Evolutionary conservation across 441 rosid genomes (phyloP).

Genomic region (Daphne laureola): DNA sequence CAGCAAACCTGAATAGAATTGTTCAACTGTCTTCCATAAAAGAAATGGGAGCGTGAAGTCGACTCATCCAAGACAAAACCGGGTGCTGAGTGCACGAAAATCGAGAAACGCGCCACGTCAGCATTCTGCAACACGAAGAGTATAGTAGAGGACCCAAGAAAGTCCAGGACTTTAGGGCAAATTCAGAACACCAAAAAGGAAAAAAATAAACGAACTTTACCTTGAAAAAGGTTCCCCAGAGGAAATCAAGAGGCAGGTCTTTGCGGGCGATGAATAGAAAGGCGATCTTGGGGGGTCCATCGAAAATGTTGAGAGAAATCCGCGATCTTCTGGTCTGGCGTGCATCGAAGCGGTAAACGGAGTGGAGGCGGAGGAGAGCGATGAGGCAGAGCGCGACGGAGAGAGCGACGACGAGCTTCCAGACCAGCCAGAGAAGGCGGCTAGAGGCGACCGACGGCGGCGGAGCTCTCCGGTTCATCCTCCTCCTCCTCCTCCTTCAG

Average conservation of each 20-base stretch:
- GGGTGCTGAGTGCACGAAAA: constrained; percentile 71
- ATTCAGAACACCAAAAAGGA: not conserved
- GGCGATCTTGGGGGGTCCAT: constrained; percentile 67
- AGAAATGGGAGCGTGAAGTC: constrained; percentile 63
- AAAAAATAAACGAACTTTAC: constrained; percentile 16
- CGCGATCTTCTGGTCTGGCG: constrained; percentile 28
- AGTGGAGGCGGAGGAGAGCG: constrained; percentile 44
- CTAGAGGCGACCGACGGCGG: constrained; percentile 16
- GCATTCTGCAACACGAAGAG: constrained; percentile 34
- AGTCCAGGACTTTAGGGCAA: not conserved
- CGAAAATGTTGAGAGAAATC: constrained; percentile 16
- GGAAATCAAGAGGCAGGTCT: constrained; percentile 83
- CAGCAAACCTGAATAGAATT: constrained; percentile 53
- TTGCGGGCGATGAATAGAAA: constrained; percentile 65
- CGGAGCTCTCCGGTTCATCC: constrained; percentile 34
- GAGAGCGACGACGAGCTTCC: constrained; percentile 54
- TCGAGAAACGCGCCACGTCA: constrained; percentile 56
- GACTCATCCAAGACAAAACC: constrained; percentile 66
- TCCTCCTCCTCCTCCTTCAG: constrained; percentile 25
- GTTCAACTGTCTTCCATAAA: constrained; percentile 59
- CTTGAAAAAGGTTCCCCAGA: constrained; percentile 80
- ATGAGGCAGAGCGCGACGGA: constrained; percentile 42
- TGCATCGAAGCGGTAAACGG: constrained; percentile 13
- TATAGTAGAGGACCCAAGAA: not conserved
- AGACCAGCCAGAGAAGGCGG: constrained; percentile 42